phyloP scores from a whole-genome alignment of 2,329 filamentous ascomycete species.

The Berkeleyomyces basicola region DNA sequence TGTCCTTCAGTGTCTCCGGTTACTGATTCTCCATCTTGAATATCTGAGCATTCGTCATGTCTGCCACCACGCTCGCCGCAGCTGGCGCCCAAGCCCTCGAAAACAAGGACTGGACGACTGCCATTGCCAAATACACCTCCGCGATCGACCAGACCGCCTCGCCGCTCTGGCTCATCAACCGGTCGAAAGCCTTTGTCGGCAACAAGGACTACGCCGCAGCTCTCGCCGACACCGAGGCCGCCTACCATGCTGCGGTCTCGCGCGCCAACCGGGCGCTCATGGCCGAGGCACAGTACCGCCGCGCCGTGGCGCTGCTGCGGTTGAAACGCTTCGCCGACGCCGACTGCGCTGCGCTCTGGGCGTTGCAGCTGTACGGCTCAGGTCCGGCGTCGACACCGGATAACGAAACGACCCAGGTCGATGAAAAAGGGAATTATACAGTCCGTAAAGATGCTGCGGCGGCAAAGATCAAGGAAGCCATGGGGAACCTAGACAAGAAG shows the following conservation, averaged over 20 bases:
- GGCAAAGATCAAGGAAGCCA: slow-evolving; percentile 20
- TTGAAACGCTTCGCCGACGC: slow-evolving; percentile 60
- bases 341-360: slow-evolving; percentile 49
- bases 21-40: neutral
- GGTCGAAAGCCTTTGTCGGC: slow-evolving; percentile 62
- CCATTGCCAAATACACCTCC: slow-evolving; percentile 49
- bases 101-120: slow-evolving; percentile 45
- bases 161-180: slow-evolving; percentile 64
- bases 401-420: slow-evolving; percentile 18
- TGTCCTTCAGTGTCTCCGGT: neutral
- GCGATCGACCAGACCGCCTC: slow-evolving; percentile 51
- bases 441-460: slow-evolving; percentile 21
- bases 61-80: slow-evolving; percentile 32
- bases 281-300: slow-evolving; percentile 63
- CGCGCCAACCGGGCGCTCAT: slow-evolving; percentile 63
- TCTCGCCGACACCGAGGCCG: slow-evolving; percentile 52
- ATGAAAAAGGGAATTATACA: slow-evolving; percentile 32
- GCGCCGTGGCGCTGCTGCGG: slow-evolving; percentile 56
- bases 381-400: slow-evolving; percentile 13
- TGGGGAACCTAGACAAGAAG: slow-evolving; percentile 15
- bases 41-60: slow-evolving; percentile 25
- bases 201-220: slow-evolving; percentile 44
- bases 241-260: slow-evolving; percentile 42
- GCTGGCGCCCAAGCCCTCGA: slow-evolving; percentile 50
- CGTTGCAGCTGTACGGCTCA: slow-evolving; percentile 27